phyloP scores from a whole-genome alignment of 2,329 filamentous ascomycete species.

The Sordariomycetes sp. region DNA sequence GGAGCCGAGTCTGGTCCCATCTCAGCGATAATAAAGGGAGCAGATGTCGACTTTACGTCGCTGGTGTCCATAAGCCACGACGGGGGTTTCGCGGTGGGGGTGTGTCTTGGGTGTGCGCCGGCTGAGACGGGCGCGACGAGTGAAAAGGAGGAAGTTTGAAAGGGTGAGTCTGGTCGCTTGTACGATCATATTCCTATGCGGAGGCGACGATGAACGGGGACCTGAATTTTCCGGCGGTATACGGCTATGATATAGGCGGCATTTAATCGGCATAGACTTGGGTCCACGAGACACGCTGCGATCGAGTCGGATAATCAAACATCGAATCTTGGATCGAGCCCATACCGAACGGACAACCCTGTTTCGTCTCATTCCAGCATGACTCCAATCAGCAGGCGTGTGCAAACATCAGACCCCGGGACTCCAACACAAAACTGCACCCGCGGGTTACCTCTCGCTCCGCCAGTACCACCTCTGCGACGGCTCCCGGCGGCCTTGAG shows the following conservation, averaged over 20 bases:
- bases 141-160: background rate
- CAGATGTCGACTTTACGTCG: constrained; percentile 36
- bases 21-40: constrained; percentile 5
- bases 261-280: background rate
- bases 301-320: no score
- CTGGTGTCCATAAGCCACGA: constrained; percentile 80
- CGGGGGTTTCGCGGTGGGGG: constrained; percentile 63
- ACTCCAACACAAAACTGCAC: background rate
- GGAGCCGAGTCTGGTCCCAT: background rate
- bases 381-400: background rate
- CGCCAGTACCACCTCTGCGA: background rate
- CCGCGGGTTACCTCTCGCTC: background rate
- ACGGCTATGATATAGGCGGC: background rate
- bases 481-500: background rate
- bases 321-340: no score
- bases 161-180: background rate
- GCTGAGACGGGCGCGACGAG: background rate
- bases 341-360: no score
- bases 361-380: no score
- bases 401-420: background rate
- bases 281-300: no score
- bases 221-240: background rate
- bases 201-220: no score
- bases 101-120: constrained; percentile 38
- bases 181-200: background rate